phyloP scores from a whole-genome alignment of 257 asterid genomes.

The Jaltomata sinuosa region DNA sequence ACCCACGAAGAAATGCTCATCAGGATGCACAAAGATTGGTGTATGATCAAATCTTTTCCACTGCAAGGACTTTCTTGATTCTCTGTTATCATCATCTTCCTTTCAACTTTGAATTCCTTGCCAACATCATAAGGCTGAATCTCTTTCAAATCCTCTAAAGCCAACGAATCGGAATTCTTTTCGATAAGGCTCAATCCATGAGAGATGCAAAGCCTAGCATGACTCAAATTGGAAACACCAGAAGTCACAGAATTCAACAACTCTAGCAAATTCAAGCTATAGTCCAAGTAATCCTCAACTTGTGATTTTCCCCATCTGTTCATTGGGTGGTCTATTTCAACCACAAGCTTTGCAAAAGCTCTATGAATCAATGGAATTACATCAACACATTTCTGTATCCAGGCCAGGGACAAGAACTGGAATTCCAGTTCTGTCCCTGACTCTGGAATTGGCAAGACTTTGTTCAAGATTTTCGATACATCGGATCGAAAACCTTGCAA shows the following conservation, averaged over 20 bases:
- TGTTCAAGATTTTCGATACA: conserved; percentile 20
- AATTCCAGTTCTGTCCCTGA: conserved; percentile 12
- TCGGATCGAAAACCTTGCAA: conserved; percentile 29
- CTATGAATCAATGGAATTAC: conserved; percentile 19
- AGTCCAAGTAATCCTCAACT: conserved; percentile 36
- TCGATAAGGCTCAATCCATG: conserved; percentile 29
- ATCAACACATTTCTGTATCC: conserved; percentile 28
- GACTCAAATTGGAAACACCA: conserved; percentile 36
- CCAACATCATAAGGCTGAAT: conserved; percentile 9
- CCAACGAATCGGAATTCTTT: conserved; percentile 7
- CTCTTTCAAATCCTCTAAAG: conserved; percentile 5
- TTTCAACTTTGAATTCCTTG: conserved; percentile 14
- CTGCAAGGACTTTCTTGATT: conserved; percentile 15
- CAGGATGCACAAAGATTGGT: conserved; percentile 23
- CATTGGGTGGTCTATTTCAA: conserved; percentile 48
- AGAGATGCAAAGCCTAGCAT: conserved; percentile 24
- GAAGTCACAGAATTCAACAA: conserved; percentile 40
- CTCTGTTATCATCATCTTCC: conserved; percentile 5
- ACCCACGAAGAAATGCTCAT: conserved; percentile 29
- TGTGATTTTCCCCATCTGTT: conserved; percentile 31
- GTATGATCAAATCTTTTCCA: conserved; percentile 30
- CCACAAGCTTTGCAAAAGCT: conserved; percentile 44
- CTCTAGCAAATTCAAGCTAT: conserved; percentile 31
- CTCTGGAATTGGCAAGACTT: conserved; percentile 10
- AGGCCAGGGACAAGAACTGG: conserved; percentile 15